Evolutionary conservation across 2,329 filamentous ascomycete species (phyloP).

Genomic region (Aspergillus novoparasiticus): DNA sequence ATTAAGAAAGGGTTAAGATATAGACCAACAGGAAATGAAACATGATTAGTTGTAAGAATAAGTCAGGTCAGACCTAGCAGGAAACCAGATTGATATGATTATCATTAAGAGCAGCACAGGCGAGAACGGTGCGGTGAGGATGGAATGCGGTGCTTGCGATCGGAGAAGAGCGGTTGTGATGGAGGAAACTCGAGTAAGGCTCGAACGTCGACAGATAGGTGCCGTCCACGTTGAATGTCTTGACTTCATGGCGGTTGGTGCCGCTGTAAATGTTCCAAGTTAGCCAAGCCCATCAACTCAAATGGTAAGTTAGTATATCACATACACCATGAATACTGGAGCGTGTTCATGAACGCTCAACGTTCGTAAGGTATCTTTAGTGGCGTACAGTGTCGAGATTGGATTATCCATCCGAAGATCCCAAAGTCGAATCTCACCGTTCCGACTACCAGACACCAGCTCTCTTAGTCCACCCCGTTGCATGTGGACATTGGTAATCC

Average conservation of each 20-base stretch:
- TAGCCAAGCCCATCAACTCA: slow-evolving; percentile 11
- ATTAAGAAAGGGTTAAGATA: neutral
- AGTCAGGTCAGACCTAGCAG: slow-evolving; percentile 48
- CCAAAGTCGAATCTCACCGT: slow-evolving; percentile 94
- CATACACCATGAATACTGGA: slow-evolving; percentile 91
- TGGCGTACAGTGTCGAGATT: slow-evolving; percentile 72
- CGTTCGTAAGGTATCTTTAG: slow-evolving; percentile 76
- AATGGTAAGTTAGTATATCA: slow-evolving; percentile 27
- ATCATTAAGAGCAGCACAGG: slow-evolving; percentile 82
- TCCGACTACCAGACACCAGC: slow-evolving; percentile 83
- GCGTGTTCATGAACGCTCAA: slow-evolving; percentile 94
- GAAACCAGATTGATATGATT: slow-evolving; percentile 88
- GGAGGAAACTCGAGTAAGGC: slow-evolving; percentile 85
- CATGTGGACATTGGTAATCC: slow-evolving; percentile 96
- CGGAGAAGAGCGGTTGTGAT: slow-evolving; percentile 75
- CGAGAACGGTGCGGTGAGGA: slow-evolving; percentile 88
- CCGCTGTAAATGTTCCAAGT: slow-evolving; percentile 59
- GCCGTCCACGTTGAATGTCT: slow-evolving; percentile 88
- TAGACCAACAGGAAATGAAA: neutral
- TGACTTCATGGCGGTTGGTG: slow-evolving; percentile 83
- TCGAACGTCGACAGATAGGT: slow-evolving; percentile 79
- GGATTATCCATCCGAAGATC: slow-evolving; percentile 86
- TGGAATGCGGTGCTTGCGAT: slow-evolving; percentile 93
- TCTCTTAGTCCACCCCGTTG: slow-evolving; percentile 93
- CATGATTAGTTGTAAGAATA: neutral